These are phyloP conservation scores for Fusarium irregulare DNA, from an alignment of 2,329 filamentous ascomycete species.

Conservation along the genomic window DNA sequence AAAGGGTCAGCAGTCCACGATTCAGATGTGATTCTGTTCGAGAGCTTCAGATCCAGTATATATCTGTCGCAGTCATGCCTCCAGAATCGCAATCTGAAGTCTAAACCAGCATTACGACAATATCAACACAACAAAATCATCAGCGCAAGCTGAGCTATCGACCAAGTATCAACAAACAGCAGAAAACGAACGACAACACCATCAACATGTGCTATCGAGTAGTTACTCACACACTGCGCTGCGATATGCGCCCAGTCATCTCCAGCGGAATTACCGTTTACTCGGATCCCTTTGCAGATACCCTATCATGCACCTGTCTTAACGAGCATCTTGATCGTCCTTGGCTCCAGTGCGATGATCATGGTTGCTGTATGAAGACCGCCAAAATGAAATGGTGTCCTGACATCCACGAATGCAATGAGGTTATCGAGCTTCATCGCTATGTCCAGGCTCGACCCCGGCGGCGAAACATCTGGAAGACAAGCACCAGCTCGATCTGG, in stretches of 20 bases:
- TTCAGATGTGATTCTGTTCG: background rate
- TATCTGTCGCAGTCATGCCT: background rate
- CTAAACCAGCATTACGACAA: background rate
- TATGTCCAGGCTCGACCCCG: constrained; percentile 30
- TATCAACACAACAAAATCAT: background rate
- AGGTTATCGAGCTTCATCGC: constrained; percentile 22
- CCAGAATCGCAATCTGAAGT: background rate
- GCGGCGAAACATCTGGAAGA: constrained; percentile 9
- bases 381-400: constrained; percentile 33
- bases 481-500: background rate
- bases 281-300: constrained; percentile 41
- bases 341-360: constrained; percentile 38
- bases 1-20: constrained; percentile 5
- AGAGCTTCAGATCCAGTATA: background rate
- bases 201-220: constrained; percentile 43
- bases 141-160: background rate
- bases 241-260: constrained; percentile 47
- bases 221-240: constrained; percentile 44
- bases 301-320: constrained; percentile 38
- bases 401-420: constrained; percentile 10
- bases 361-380: constrained; percentile 46
- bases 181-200: background rate
- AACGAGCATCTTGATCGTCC: background rate
- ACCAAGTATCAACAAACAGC: background rate
- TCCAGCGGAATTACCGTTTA: constrained; percentile 38